phyloP scores from a whole-genome alignment of 2,329 filamentous ascomycete species.

The Pseudogymnoascus sp. region DNA sequence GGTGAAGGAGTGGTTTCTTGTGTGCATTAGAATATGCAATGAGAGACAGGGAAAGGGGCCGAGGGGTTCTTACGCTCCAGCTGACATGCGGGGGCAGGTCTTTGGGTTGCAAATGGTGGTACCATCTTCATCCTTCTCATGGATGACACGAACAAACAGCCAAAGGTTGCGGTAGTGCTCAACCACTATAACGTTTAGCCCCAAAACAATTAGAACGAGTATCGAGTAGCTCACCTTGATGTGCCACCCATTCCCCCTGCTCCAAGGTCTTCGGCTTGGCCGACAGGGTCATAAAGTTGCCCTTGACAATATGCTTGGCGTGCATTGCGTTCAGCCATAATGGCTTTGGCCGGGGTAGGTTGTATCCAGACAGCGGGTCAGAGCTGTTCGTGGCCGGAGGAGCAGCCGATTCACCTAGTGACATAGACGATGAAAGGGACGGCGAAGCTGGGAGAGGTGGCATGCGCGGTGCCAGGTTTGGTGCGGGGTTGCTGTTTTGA shows the following conservation, averaged over 20 bases:
- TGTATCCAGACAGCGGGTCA: conserved; percentile 52
- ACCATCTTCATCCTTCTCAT: conserved; percentile 75
- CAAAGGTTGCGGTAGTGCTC: conserved; percentile 87
- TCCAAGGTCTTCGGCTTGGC: conserved; percentile 90
- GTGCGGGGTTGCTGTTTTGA: conserved; percentile 46
- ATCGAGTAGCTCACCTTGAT: conserved; percentile 62
- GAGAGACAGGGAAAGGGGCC: neutral
- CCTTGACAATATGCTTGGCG: conserved; percentile 85
- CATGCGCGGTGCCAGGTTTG: conserved; percentile 49
- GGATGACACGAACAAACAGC: conserved; percentile 82
- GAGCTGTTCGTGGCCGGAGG: conserved; percentile 37
- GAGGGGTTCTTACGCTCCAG: conserved; percentile 66
- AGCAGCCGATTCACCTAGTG: conserved; percentile 52
- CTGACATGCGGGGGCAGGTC: conserved; percentile 87
- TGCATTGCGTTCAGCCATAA: conserved; percentile 70
- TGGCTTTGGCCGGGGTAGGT: conserved; percentile 60
- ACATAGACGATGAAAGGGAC: conserved; percentile 59
- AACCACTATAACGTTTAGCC: conserved; percentile 54
- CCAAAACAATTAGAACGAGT: neutral
- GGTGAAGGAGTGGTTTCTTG: conserved; percentile 84
- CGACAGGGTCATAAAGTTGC: conserved; percentile 94
- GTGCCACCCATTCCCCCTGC: conserved; percentile 89
- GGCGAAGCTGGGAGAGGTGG: conserved; percentile 58
- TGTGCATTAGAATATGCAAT: conserved; percentile 13
- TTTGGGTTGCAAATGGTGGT: conserved; percentile 75